These are phyloP conservation scores for Dendrocalamus latiflorus DNA, from an alignment of 202 grass and related monocot genomes.

Conservation along the genomic window DNA sequence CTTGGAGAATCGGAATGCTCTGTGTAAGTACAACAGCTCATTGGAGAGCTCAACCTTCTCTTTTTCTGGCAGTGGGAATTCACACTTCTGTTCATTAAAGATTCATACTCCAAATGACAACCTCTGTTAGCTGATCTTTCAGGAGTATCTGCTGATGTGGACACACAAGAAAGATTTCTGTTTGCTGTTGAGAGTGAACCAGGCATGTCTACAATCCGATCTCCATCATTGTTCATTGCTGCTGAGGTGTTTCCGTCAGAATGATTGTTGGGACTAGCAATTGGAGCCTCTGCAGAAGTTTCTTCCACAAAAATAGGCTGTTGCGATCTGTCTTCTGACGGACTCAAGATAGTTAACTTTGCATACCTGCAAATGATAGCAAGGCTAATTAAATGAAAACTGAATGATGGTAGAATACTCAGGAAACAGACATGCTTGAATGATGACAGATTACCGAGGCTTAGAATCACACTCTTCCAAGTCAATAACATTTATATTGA, in stretches of 20 bases:
- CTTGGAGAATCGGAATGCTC: constrained; percentile 34
- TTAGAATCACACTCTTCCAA: constrained; percentile 34
- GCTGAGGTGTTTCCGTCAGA: constrained; percentile 22
- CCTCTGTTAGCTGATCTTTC: constrained; percentile 36
- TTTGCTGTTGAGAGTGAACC: constrained; percentile 36
- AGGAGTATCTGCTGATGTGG: constrained; percentile 48
- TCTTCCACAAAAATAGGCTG: constrained; percentile 15
- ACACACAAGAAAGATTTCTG: constrained; percentile 46
- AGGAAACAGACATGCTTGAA: constrained; percentile 11
- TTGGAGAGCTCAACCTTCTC: constrained; percentile 48
- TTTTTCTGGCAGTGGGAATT: constrained; percentile 70
- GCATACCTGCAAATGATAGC: constrained; percentile 37
- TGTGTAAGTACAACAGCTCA: constrained; percentile 29
- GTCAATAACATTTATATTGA: constrained; percentile 18
- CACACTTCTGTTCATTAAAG: constrained; percentile 49
- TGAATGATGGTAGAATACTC: not conserved
- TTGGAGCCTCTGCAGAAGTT: constrained; percentile 5
- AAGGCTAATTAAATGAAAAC: constrained; percentile 18
- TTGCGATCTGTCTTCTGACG: constrained; percentile 30
- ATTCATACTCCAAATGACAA: constrained; percentile 46
- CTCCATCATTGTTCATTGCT: not conserved
- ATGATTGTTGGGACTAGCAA: constrained; percentile 29
- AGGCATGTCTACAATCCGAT: constrained; percentile 20
- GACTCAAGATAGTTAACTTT: constrained; percentile 33
- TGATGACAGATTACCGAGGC: constrained; percentile 36